phyloP scores from a whole-genome alignment of 2,329 filamentous ascomycete species.

The Nakataea oryzae region DNA sequence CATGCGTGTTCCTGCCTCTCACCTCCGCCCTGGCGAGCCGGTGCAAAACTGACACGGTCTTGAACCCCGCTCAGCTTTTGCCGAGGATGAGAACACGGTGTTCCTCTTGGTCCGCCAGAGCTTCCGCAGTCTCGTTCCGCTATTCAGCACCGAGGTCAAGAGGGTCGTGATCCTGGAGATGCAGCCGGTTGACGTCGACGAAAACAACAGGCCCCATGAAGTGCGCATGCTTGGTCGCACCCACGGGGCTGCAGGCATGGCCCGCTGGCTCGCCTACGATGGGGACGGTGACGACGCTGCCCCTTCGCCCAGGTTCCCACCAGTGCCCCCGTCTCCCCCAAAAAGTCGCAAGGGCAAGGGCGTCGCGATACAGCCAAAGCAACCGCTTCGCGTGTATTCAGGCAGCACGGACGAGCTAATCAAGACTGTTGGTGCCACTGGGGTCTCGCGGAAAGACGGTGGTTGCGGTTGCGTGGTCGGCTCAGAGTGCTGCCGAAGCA shows the following conservation, averaged over 20 bases:
- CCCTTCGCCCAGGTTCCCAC: no score
- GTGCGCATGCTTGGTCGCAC: neutral
- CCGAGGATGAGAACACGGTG: neutral
- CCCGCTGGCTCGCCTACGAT: neutral
- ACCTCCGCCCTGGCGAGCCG: neutral
- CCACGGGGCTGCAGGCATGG: neutral
- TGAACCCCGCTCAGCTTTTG: neutral
- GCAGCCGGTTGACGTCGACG: neutral
- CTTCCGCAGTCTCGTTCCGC: neutral
- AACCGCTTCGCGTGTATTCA: neutral
- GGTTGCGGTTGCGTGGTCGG: neutral
- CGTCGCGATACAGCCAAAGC: neutral
- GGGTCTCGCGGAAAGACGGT: neutral
- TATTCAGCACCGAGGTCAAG: neutral
- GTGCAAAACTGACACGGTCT: neutral
- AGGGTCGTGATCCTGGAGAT: neutral
- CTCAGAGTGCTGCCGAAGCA: neutral
- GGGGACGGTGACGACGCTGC: neutral
- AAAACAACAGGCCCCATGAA: neutral
- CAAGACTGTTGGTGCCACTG: neutral
- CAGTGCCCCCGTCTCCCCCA: neutral
- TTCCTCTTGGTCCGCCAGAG: neutral
- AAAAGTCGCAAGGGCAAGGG: neutral
- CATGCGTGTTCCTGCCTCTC: neutral
- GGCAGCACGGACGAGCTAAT: neutral